These are phyloP conservation scores for Lachnellula arida DNA, from an alignment of 2,329 filamentous ascomycete species.

Conservation along the genomic window DNA sequence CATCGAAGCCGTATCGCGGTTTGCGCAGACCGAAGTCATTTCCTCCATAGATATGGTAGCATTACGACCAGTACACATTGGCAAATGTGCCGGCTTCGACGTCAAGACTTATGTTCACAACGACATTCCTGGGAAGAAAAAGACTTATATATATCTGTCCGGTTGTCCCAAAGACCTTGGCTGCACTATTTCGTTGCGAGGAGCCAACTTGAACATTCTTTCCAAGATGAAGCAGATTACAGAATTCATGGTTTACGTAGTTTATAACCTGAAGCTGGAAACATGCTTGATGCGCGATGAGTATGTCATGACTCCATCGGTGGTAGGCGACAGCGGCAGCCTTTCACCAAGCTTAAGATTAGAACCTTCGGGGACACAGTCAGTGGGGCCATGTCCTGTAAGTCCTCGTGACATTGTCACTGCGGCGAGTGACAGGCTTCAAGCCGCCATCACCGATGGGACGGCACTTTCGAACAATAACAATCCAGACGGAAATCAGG, in stretches of 20 bases:
- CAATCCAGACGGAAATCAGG: not conserved
- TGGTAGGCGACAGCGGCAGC: slow-evolving; percentile 44
- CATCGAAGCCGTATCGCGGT: slow-evolving; percentile 88
- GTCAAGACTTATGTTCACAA: slow-evolving; percentile 91
- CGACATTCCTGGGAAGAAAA: slow-evolving; percentile 68
- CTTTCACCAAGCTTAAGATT: slow-evolving; percentile 34
- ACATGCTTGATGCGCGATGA: slow-evolving; percentile 92
- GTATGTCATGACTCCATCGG: slow-evolving; percentile 74
- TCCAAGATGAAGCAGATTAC: slow-evolving; percentile 85
- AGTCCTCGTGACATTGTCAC: slow-evolving; percentile 15
- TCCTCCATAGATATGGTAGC: slow-evolving; percentile 93
- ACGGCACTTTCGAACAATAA: not conserved
- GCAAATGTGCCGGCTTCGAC: slow-evolving; percentile 81
- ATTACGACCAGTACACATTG: slow-evolving; percentile 67
- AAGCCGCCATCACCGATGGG: slow-evolving; percentile 16
- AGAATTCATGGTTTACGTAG: slow-evolving; percentile 98
- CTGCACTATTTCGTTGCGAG: slow-evolving; percentile 88
- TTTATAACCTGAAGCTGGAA: slow-evolving; percentile 95
- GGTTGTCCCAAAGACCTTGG: slow-evolving; percentile 86
- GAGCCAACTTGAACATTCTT: slow-evolving; percentile 66
- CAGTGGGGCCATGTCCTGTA: slow-evolving; percentile 2
- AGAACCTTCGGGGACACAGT: slow-evolving; percentile 8
- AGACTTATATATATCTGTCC: slow-evolving; percentile 93
- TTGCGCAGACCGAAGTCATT: slow-evolving; percentile 86
- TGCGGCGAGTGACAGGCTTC: slow-evolving; percentile 25